Base-by-base conservation (phyloP, 495 filamentous ascomycete genomes). In the Recurvomyces mirabilis region DNA sequence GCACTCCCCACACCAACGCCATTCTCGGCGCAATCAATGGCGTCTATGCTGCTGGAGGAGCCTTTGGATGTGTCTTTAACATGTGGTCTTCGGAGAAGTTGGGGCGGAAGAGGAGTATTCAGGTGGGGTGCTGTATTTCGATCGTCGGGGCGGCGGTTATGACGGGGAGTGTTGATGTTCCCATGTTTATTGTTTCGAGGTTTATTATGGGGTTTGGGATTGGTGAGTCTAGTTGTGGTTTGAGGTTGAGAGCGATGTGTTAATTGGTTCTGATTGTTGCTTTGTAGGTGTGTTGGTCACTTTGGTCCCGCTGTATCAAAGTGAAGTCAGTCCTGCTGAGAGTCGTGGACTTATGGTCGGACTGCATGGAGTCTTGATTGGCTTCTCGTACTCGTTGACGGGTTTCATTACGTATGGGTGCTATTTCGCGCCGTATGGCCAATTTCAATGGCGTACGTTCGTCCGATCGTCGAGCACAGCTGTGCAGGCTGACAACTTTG, bases 21-120 rank as follows among this genome's bases (percentile, higher is more conserved):
- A 56, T 60, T 20, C 65, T 72, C 28, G 65, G 67, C 11, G 69
- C 68, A 1, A 60, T 66, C 29, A 73, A 71, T 44, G 70, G 69
- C 24, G 56, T 71, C 1, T 68, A 66, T 48, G 66, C 63, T 42
- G 69, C 65, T 13, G 52, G 52, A 9, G 37, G 38, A 29, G 48
- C 43, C 5, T 38, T 54, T 18, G 52, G 47, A 9, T 42, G 41
- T 33, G 52, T 41, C 20, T 51, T 51, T 42, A 50, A 49, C 23
- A 49, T 49, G 41, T 54, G 47, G 51, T 14, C 33, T 1, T 41
- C 47, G 12, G 38, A 54, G 29, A 33, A 49, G 23, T 51, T 46
- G 15, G 47, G 52, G 21, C 41, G 52, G 4, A 39, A 45, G 32
- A 31, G 52, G n/a, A 54, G 30, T 25, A 54, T 54, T 17, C 52